A percentile compares a stretch with the other conserved stretches of the same genome.
Evolutionary conservation across 495 filamentous ascomycete genomes (phyloP).

Genomic region (Penicillium canescens): DNA sequence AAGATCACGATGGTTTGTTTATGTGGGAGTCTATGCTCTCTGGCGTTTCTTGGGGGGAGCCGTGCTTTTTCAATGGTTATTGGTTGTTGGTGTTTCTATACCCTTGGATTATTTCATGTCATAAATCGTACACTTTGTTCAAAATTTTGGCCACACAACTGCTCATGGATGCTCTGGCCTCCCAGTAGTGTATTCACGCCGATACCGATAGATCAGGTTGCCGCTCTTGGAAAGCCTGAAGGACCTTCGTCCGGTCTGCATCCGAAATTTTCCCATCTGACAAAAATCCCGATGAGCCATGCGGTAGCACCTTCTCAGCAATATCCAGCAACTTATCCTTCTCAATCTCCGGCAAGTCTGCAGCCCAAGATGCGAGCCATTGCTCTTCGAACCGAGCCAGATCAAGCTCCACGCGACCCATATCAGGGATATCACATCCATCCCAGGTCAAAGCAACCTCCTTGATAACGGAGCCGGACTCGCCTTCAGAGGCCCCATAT

Average conservation of each 20-base stretch:
- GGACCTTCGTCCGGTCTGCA: conserved; percentile 24
- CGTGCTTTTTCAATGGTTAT: neutral
- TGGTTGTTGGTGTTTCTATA: conserved; percentile 21
- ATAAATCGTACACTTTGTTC: conserved; percentile 10
- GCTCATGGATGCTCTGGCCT: neutral
- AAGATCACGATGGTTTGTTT: neutral
- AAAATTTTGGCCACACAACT: neutral
- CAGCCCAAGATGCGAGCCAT: conserved; percentile 37
- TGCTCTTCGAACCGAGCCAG: conserved; percentile 25
- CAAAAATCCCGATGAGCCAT: conserved; percentile 13
- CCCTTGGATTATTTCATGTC: conserved; percentile 19
- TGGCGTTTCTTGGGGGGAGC: conserved; percentile 21
- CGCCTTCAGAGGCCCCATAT: conserved; percentile 33
- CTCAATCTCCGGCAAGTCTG: conserved; percentile 12
- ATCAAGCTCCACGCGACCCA: conserved; percentile 37
- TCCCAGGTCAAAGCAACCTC: conserved; percentile 58
- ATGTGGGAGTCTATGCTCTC: conserved; percentile 1
- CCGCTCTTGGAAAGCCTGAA: conserved; percentile 16
- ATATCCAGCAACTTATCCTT: conserved; percentile 33
- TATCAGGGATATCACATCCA: conserved; percentile 47
- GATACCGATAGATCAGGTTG: neutral
- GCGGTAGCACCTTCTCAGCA: conserved; percentile 33
- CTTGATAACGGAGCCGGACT: conserved; percentile 15
- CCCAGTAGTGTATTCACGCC: neutral
- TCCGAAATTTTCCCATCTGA: conserved; percentile 21